Evolutionary conservation across 2,329 filamentous ascomycete genomes (phyloP), one percentile per base, ranked within the genome.

Genomic region (Penicillium vulpinum): DNA sequence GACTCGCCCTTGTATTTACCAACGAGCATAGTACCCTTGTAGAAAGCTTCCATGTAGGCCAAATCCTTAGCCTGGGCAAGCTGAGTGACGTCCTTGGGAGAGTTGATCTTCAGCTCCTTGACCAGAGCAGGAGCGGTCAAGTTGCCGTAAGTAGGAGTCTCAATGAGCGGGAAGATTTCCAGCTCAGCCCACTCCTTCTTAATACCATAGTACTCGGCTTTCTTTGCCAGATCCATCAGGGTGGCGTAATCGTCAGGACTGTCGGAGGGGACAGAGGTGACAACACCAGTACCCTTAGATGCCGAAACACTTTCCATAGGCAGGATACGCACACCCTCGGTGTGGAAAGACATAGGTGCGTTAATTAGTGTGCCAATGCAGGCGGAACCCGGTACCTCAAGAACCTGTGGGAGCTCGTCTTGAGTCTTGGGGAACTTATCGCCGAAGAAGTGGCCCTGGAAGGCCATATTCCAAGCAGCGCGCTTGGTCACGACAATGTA

Each of bases 41-140:
- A 99, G 81, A 91, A 97, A 16, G 92, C 94, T 72, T 97, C 92
- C 77, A 94, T 96, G 83, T 99, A 99, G 0, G 94, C 92, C 63
- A 95, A 80, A 65, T 97, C 93, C 79, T 99, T 99, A 44, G 94
- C 94, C 75, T 97, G 89, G 44, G 90, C 89, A 45, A 99, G 86
- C 76, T 92, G 89, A 73, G 90, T 94, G 35, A 88, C 85, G 71
- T 99, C 94, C 77, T 99, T 99, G 60, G 94, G 93, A 13, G 93
- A 97, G 63, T 91, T 88, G 71, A 99, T 99, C 83, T 97, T 97
- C 74, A 97, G 82, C 75, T 94, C 87, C 80, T 97, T 91, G 52
- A 96, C 89, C 57, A 99, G 80, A 67, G 87, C 84, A 63, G 89
- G 88, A 0, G 94, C 94, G 47, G 89, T 89, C 57, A 96, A 81